Evolutionary conservation across 2,329 filamentous ascomycete genomes (phyloP).

Genomic region (Fusarium longipes): DNA sequence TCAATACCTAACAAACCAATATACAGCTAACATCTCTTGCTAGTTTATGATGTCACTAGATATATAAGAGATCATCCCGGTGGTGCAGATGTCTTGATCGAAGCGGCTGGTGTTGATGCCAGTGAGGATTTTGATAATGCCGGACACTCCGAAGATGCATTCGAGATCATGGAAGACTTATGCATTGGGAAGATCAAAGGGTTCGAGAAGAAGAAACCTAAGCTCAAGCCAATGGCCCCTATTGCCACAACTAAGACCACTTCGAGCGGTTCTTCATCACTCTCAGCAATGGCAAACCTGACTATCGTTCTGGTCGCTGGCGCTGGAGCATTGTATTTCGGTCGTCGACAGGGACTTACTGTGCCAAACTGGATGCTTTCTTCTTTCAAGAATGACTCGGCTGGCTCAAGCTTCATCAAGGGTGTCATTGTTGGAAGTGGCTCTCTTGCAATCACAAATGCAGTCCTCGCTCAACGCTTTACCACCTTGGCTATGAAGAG

Average conservation of each 20-base stretch:
- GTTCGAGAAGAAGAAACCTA: conserved; percentile 23
- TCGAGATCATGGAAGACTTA: conserved; percentile 55
- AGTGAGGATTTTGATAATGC: conserved; percentile 86
- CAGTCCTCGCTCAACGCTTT: conserved; percentile 45
- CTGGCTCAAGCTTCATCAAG: conserved; percentile 26
- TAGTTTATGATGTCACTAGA: conserved; percentile 68
- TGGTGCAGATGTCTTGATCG: conserved; percentile 80
- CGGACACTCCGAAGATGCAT: conserved; percentile 76
- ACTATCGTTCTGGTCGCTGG: background rate
- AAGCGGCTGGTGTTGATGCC: conserved; percentile 81
- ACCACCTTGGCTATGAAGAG: conserved; percentile 44
- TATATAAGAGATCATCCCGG: conserved; percentile 73
- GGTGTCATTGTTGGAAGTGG: conserved; percentile 19
- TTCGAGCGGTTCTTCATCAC: fast-evolving
- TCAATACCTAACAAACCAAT: fast-evolving
- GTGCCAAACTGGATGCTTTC: background rate
- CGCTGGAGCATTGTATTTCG: background rate
- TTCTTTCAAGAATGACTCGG: background rate
- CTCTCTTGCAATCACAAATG: conserved; percentile 42
- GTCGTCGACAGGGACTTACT: background rate
- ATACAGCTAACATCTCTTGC: fast-evolving
- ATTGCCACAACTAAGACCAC: fast-evolving
- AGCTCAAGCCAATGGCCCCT: conserved; percentile 24
- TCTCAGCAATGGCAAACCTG: background rate
- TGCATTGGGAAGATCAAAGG: conserved; percentile 54